Percentiles rank a stretch among this genome's conserved stretches.
Conservation (phyloP, 2,329 filamentous ascomycete species). For the Metarhizium sp. region DNA sequence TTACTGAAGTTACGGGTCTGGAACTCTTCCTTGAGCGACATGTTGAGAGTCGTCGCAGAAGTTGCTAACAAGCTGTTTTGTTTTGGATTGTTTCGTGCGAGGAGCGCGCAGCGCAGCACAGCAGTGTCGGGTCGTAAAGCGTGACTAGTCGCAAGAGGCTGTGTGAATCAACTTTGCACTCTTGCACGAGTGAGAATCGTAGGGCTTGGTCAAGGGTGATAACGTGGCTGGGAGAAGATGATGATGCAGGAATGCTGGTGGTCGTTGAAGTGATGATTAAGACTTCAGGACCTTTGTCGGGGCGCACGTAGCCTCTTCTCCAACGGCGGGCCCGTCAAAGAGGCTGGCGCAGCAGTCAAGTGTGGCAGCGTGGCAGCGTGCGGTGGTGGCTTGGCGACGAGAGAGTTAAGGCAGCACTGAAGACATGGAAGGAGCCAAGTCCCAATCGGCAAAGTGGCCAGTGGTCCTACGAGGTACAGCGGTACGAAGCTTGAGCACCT, state of each 20-base stretch:
- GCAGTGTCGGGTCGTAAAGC: neutral
- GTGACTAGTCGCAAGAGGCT: neutral
- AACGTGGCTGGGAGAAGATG: conserved; percentile 11
- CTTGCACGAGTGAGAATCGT: conserved; percentile 1
- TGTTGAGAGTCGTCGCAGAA: conserved; percentile 31
- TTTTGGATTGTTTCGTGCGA: neutral
- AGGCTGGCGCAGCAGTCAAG: conserved; percentile 7
- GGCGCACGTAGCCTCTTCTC: conserved; percentile 21
- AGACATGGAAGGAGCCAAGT: no score
- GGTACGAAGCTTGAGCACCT: no score
- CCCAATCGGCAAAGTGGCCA: neutral
- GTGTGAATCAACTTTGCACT: neutral
- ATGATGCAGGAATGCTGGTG: conserved; percentile 8
- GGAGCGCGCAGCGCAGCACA: conserved; percentile 1
- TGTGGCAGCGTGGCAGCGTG: neutral
- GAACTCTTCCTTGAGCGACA: conserved; percentile 65
- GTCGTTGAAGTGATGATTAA: conserved; percentile 17
- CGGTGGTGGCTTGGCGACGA: conserved; percentile 4
- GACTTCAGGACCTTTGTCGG: neutral
- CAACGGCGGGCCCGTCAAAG: conserved; percentile 3
- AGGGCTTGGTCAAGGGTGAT: conserved; percentile 9
- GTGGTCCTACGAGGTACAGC: neutral
- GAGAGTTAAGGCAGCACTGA: neutral
- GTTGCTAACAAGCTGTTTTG: neutral
- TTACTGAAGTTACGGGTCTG: conserved; percentile 66